Evolutionary conservation across 805 yeast species (phyloP).

Genomic region (Citeromyces matritensis): DNA sequence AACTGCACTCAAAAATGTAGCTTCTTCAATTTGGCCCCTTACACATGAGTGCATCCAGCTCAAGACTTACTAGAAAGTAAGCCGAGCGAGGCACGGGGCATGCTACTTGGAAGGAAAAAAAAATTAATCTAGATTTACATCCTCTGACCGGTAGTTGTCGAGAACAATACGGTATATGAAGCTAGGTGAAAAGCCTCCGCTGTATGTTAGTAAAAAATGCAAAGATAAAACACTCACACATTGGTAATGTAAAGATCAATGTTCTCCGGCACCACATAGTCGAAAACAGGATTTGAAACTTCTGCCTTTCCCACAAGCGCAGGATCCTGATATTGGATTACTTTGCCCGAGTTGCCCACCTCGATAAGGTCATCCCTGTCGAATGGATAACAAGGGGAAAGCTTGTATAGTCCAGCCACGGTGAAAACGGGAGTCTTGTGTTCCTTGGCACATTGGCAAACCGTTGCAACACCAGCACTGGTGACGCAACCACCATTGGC

Average conservation of each 20-base stretch:
- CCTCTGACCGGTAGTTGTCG: constrained; percentile 85
- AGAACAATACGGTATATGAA: constrained; percentile 89
- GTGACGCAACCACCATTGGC: constrained; percentile 94
- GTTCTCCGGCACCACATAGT: constrained; percentile 86
- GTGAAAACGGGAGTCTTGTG: constrained; percentile 94
- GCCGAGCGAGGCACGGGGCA: constrained; percentile 61
- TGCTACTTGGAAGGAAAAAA: not conserved
- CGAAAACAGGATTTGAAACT: constrained; percentile 78
- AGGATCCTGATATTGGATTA: constrained; percentile 60
- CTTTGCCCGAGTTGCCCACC: constrained; percentile 88
- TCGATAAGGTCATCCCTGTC: constrained; percentile 74
- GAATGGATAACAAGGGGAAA: constrained; percentile 87
- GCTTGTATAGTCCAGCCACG: constrained; percentile 85
- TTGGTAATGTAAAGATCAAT: constrained; percentile 91
- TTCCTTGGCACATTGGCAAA: constrained; percentile 91
- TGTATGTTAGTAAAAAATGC: constrained; percentile 2
- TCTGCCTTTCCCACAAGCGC: constrained; percentile 58
- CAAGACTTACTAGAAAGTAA: constrained; percentile 25
- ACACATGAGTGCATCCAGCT: constrained; percentile 34
- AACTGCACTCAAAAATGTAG: constrained; percentile 49
- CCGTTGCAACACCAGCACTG: constrained; percentile 81
- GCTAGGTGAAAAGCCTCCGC: constrained; percentile 91
- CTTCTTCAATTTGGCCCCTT: constrained; percentile 30
- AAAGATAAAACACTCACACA: constrained; percentile 21
- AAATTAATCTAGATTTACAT: constrained; percentile 31